Evolutionary conservation across 768 basidiomycete genomes (phyloP), one percentile per base, ranked within the genome.

Genomic region (Leucocoprinus leucothites): DNA sequence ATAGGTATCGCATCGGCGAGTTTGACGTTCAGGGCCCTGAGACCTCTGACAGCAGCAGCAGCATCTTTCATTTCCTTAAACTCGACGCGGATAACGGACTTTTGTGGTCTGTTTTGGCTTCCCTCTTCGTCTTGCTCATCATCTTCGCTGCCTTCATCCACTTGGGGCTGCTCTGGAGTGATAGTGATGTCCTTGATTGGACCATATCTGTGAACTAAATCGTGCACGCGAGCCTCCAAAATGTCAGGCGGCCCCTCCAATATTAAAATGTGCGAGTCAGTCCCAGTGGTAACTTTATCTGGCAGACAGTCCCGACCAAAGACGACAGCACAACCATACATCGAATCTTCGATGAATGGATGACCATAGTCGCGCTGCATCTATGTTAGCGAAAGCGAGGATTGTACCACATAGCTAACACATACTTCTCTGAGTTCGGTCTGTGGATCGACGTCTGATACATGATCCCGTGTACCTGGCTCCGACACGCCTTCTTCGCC

Each of bases 221-320:
- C 54, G 13, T 56, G 54, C 3, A 56, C 54, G n/a, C 54, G 54
- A 8, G 47, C 41, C 21, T 56, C 54, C 7, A 42, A 41, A 28
- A 57, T 47, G 13, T 19, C 51, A 16, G 53, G 54, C 41, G 43
- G 36, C 13, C 41, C 47, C 16, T 53, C 24, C 13, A 52, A 31
- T 34, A 49, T 45, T 22, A 53, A 13, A 6, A 18, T 50, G 9
- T 48, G 57, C 6, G 72, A 72, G 56, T 78, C 75, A 44, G 73
- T 74, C 1, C 69, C 65, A 6, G 76, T 74, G 28, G 57, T 57
- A 35, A 79, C 60, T 24, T 66, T 48, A 16, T 57, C 58, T 3
- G 75, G 67, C 7, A 50, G 53, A 38, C 68, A 72, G 9, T 74
- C 71, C 36, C 65, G 59, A 3, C 70, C 71, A 46, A 73, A 74